These are phyloP conservation scores for Nadsonia commutata DNA, from an alignment of 1,139 yeast genomes.

Conservation along the genomic window DNA sequence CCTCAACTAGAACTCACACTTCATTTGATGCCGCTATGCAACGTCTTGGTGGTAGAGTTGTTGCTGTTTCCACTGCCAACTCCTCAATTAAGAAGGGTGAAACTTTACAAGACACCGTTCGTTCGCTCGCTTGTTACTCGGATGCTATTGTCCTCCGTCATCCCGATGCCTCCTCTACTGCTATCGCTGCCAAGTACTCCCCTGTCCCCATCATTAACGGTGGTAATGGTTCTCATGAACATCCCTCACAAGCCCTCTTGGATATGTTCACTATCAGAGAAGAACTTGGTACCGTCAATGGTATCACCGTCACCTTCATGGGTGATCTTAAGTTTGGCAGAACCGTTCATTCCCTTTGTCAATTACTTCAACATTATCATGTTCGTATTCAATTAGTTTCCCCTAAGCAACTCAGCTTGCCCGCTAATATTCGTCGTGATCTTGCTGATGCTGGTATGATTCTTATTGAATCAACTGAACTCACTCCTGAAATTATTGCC, in stretches of 20 bases:
- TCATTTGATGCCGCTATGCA: slow-evolving; percentile 99
- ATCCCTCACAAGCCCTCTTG: slow-evolving; percentile 95
- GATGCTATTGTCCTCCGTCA: slow-evolving; percentile 97
- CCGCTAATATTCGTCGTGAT: slow-evolving; percentile 53
- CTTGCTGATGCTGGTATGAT: slow-evolving; percentile 54
- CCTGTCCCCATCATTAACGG: slow-evolving; percentile 97
- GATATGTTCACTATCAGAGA: slow-evolving; percentile 97
- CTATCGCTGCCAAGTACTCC: slow-evolving; percentile 88
- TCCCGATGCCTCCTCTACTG: slow-evolving; percentile 84
- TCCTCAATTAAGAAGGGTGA: slow-evolving; percentile 97
- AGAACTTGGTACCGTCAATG: slow-evolving; percentile 96
- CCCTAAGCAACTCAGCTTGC: slow-evolving; percentile 78
- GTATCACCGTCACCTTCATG: slow-evolving; percentile 95
- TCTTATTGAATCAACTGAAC: slow-evolving; percentile 53
- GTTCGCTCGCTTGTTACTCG: slow-evolving; percentile 88
- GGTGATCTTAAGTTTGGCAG: slow-evolving; percentile 97
- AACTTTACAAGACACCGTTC: slow-evolving; percentile 89
- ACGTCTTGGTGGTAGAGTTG: slow-evolving; percentile 96
- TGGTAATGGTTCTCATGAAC: slow-evolving; percentile 95
- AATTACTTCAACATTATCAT: slow-evolving; percentile 79
- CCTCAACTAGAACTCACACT: slow-evolving; percentile 91
- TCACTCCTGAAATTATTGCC: slow-evolving; percentile 73
- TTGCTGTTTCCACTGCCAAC: slow-evolving; percentile 66
- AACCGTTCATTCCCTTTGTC: slow-evolving; percentile 94
- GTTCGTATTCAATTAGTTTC: slow-evolving; percentile 87